Evolutionary conservation across 179 eudicot species (phyloP), one percentile per base, ranked within the genome.

Genomic region (Spinacia oleracea): DNA sequence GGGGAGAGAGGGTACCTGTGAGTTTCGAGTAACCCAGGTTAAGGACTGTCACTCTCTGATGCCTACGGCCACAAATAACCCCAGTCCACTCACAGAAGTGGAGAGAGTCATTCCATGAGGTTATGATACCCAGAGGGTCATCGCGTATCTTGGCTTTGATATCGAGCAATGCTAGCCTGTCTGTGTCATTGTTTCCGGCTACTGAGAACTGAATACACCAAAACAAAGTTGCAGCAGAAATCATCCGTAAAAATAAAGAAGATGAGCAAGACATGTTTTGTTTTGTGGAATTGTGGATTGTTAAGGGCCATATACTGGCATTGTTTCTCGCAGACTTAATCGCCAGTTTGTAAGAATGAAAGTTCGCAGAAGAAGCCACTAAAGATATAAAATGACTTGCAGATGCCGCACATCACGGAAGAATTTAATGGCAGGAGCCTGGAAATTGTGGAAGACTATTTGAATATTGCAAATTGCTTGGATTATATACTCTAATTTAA

Each of bases 1-100:
- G 18, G 1, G 81, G 77, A 45, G 81, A 79, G 7, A 73, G 6
- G 15, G 29, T 46, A 14, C 77, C 82, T 50, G 73, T 8, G 59
- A 59, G 31, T 11, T 45, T 65, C 5, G 45, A 35, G 14, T 45
- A 65, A 2, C 18, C 2, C 43, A 65, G 10, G 70, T 65, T 25
- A 15, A 65, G 45, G 34, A 0, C 10, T 12, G 25, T 65, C 11
- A 65, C 43, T 65, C 45, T 32, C 16, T 65, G 9, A 14, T 34
- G 43, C 1, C 45, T 11, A 15, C 9, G 70, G 2, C 25, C 21
- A 35, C 70, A 65, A 65, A 23, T 32, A 32, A 65, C 70, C 9
- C 70, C 45, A 3, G 8, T 18, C 70, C 70, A 65, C 23, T 34
- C 70, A 34, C 70, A 65, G 3, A 65, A 65, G 2, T 65, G 70